Conservation (phyloP, 2,329 filamentous ascomycete genomes). For the Penicillium palitans region DNA sequence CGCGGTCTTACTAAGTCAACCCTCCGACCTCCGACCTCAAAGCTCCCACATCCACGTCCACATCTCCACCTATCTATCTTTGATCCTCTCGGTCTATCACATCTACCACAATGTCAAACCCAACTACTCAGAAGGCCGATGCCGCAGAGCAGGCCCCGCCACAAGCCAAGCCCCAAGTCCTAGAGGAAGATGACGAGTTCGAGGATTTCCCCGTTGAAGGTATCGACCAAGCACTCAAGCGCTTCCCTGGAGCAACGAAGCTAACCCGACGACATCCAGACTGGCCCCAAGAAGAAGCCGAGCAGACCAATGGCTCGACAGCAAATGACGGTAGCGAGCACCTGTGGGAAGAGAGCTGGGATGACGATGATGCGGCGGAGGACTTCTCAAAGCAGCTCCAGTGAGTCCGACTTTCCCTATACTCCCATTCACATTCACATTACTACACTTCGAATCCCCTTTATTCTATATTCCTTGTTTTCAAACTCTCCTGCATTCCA, state of each 20-base stretch:
- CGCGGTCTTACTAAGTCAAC: slow-evolving; percentile 17
- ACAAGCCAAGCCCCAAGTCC: slow-evolving; percentile 64
- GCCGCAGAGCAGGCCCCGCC: slow-evolving; percentile 49
- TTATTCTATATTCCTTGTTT: not conserved
- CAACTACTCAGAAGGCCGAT: slow-evolving; percentile 38
- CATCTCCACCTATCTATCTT: slow-evolving; percentile 8
- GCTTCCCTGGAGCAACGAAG: not conserved
- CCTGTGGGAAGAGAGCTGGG: slow-evolving; percentile 99
- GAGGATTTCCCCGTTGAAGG: slow-evolving; percentile 98
- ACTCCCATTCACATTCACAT: not conserved
- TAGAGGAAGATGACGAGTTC: slow-evolving; percentile 98
- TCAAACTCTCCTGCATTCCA: not conserved
- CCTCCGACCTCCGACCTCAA: slow-evolving; percentile 13
- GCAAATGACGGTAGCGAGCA: slow-evolving; percentile 66
- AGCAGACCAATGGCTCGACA: slow-evolving; percentile 56
- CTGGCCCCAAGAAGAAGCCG: slow-evolving; percentile 89
- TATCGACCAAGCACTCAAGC: slow-evolving; percentile 38
- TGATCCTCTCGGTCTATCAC: slow-evolving; percentile 1
- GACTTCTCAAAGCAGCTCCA: slow-evolving; percentile 94
- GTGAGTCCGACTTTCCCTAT: slow-evolving; percentile 54
- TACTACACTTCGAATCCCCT: not conserved
- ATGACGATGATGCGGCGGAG: slow-evolving; percentile 95
- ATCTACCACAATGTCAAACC: slow-evolving; percentile 48
- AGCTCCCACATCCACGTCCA: slow-evolving; percentile 11
- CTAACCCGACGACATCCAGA: slow-evolving; percentile 55